Evolutionary conservation across 768 basidiomycete genomes (phyloP), one percentile per base, ranked within the genome.

Genomic region (Rhodotorula babjevae): DNA sequence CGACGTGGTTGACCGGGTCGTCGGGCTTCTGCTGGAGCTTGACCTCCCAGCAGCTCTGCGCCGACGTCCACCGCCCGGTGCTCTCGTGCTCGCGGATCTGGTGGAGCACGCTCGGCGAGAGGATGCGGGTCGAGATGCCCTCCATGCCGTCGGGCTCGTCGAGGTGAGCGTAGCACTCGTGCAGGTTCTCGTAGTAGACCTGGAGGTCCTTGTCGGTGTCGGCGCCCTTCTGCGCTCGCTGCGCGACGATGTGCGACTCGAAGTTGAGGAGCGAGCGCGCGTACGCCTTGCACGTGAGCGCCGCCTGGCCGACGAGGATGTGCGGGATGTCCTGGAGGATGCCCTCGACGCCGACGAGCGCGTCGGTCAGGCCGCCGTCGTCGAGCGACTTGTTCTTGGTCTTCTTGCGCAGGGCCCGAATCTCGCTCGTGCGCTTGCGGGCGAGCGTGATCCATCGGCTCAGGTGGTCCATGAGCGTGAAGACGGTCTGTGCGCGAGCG

Each of bases 81-180:
- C 90, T 94, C 81, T 99, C 96, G 77, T 99, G 96, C 78, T 98
- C 91, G 56, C 96, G 88, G 71, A 99, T 98, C 80, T 96, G 93
- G 81, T 96, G 92, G 75, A 97, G 92, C 60, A 98, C 81, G 7
- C 91, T 91, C 0, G 96, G 96, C 0, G 90, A 87, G 21, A 97
- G 82, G 67, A 98, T 90, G 76, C 90, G 82, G 12, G 90, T 87
- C 0, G 96, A 96, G 46, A 98, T 86, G 1, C 96, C 96, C 82
- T 97, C 94, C 96, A 99, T 99, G 25, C 96, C 96, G 81, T 99
- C 96, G 0, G 96, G 96, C 80, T 99, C 93, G 80, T 99, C 93
- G 14, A 99, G 84, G 68, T 93, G 87, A 21, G 95, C 89, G 80
- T 99, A 99, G 71, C 98, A 94, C 81, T 96, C 89, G 77, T 99